Conservation (phyloP, 2,329 filamentous ascomycete genomes). For the Cordyceps militaris region DNA sequence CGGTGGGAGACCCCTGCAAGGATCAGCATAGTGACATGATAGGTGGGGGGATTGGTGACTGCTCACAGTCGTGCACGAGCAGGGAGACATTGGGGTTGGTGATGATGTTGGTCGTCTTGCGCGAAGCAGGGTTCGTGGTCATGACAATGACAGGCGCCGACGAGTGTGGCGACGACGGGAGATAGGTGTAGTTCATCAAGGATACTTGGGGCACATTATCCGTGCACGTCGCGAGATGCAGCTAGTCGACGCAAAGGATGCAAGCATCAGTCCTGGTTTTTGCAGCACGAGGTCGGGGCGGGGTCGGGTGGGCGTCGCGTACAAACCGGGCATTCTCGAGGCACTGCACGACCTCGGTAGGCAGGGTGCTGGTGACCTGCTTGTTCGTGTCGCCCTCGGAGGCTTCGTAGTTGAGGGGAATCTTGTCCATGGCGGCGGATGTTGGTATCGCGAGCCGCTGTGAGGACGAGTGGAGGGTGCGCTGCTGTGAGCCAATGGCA, state of each 20-base stretch:
- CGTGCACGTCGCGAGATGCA: slow-evolving; percentile 88
- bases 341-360: slow-evolving; percentile 79
- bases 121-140: slow-evolving; percentile 76
- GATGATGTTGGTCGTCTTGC: slow-evolving; percentile 74
- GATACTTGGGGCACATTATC: slow-evolving; percentile 83
- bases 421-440: slow-evolving; percentile 46
- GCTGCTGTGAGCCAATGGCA: background rate
- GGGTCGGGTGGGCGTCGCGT: slow-evolving; percentile 29
- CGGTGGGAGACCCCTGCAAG: slow-evolving; percentile 74
- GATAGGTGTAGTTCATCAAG: slow-evolving; percentile 98
- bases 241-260: slow-evolving; percentile 44
- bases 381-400: slow-evolving; percentile 68
- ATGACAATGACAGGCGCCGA: slow-evolving; percentile 81
- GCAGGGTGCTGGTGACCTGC: slow-evolving; percentile 61
- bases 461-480: background rate
- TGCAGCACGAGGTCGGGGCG: slow-evolving; percentile 11
- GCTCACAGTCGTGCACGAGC: slow-evolving; percentile 82
- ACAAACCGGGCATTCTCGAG: slow-evolving; percentile 94
- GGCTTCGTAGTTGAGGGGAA: slow-evolving; percentile 67
- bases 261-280: background rate
- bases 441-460: background rate
- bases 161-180: slow-evolving; percentile 67
- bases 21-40: slow-evolving; percentile 9
- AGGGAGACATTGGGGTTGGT: slow-evolving; percentile 83
- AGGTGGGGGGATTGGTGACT: background rate